These are phyloP conservation scores for Bryoglossum gracile DNA, from an alignment of 495 filamentous ascomycete genomes.

Conservation along the genomic window DNA sequence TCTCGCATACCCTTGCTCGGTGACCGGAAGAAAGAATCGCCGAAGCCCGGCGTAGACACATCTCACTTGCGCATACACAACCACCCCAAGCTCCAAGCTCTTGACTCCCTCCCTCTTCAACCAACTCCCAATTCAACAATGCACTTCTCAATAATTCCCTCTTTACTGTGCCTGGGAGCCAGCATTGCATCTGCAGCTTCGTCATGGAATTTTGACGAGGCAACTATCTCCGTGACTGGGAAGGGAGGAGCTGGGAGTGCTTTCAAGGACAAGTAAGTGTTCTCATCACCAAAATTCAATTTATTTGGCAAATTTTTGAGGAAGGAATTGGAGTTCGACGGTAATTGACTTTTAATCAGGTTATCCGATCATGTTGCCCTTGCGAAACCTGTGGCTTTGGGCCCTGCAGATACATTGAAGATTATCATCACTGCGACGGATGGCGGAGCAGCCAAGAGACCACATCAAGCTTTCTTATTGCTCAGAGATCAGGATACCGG, in stretches of 20 bases:
- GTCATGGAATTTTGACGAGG: conserved; percentile 82
- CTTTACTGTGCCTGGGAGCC: conserved; percentile 39
- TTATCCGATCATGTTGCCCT: conserved; percentile 23
- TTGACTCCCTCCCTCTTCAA: too few species aligned
- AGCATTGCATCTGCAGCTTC: conserved; percentile 53
- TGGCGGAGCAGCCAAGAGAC: conserved; percentile 65
- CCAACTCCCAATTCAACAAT: conserved; percentile 34
- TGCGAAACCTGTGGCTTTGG: conserved; percentile 46
- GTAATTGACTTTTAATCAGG: conserved; percentile 15
- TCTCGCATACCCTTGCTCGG: too few species aligned
- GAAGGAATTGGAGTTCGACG: too few species aligned
- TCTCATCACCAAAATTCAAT: not conserved
- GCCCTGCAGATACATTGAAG: conserved; percentile 68
- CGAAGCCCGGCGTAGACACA: too few species aligned
- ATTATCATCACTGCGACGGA: conserved; percentile 74
- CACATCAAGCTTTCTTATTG: conserved; percentile 89
- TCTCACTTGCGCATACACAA: too few species aligned
- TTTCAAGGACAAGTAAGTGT: conserved; percentile 64
- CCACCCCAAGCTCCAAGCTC: too few species aligned
- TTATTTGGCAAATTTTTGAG: not conserved
- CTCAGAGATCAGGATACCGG: conserved; percentile 66
- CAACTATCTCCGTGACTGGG: conserved; percentile 64
- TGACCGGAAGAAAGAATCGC: too few species aligned
- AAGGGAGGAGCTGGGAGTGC: conserved; percentile 50
- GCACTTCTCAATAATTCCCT: conserved; percentile 44